A percentile compares a stretch with the other conserved stretches of the same genome.
phyloP scores from a whole-genome alignment of 129 eudicot species.

The Flaveria sonorensis region DNA sequence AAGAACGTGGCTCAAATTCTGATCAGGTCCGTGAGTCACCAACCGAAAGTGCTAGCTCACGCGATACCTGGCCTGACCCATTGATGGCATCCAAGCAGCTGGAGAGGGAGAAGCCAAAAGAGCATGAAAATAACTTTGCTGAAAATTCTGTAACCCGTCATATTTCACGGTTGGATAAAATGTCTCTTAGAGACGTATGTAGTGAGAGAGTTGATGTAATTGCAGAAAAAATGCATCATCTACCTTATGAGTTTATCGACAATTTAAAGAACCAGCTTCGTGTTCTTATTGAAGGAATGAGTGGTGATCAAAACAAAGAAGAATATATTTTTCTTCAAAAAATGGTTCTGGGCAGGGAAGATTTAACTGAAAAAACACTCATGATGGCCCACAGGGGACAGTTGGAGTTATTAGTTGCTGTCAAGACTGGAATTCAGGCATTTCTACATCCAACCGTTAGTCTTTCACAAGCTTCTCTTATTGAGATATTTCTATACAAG shows the following conservation, averaged over 20 bases:
- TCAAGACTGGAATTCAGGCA: conserved; percentile 88
- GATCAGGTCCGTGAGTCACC: conserved; percentile 90
- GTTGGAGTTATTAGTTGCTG: conserved; percentile 75
- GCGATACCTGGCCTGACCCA: conserved; percentile 90
- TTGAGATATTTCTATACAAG: conserved; percentile 75
- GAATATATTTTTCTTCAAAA: conserved; percentile 73
- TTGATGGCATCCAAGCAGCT: conserved; percentile 45
- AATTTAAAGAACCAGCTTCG: conserved; percentile 71
- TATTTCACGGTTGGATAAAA: conserved; percentile 62
- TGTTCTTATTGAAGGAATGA: conserved; percentile 72
- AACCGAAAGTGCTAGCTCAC: conserved; percentile 95
- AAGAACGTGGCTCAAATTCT: conserved; percentile 52
- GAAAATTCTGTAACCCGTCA: conserved; percentile 71
- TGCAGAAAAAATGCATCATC: conserved; percentile 77
- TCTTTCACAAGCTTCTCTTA: conserved; percentile 81
- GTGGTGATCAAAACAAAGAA: conserved; percentile 78
- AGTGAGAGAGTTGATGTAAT: conserved; percentile 64
- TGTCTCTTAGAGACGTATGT: conserved; percentile 61
- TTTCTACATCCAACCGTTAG: conserved; percentile 83
- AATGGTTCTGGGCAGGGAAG: conserved; percentile 66
- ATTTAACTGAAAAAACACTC: conserved; percentile 68
- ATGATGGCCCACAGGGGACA: conserved; percentile 67
- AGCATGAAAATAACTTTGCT: conserved; percentile 52
- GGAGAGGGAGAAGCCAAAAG: conserved; percentile 56
- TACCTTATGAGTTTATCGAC: conserved; percentile 74